Evolutionary conservation across 495 filamentous ascomycete species (phyloP).

Genomic region (Tuber borchii): DNA sequence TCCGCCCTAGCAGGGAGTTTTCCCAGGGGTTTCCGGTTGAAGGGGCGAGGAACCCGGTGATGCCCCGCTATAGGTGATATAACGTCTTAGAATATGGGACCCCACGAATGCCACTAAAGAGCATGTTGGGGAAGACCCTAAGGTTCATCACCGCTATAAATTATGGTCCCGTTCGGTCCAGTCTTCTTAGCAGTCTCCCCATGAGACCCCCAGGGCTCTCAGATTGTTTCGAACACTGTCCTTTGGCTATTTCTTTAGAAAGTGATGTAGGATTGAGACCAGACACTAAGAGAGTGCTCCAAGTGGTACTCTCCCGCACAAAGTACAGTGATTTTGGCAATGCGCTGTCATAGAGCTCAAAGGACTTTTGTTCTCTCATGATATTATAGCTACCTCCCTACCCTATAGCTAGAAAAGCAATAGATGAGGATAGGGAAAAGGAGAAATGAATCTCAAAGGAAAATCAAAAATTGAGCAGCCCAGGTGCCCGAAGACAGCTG

Average conservation of each 20-base stretch:
- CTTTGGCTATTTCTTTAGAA: not conserved
- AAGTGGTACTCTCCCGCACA: not conserved
- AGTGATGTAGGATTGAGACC: not conserved
- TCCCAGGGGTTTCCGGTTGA: too few relatives aligned
- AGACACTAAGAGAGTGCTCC: not conserved
- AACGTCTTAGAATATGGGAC: too few relatives aligned
- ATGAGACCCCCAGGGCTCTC: too few relatives aligned
- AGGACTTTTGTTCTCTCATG: not conserved
- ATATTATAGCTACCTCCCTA: not conserved
- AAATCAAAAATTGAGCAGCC: not conserved
- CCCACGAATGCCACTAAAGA: too few relatives aligned
- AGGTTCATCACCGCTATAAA: too few relatives aligned
- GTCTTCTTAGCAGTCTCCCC: too few relatives aligned
- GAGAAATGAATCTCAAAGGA: not conserved
- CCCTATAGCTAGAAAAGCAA: not conserved
- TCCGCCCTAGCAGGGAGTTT: too few relatives aligned
- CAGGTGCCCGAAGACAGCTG: not conserved
- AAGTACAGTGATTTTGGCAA: not conserved
- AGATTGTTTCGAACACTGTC: too few relatives aligned
- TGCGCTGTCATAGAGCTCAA: not conserved
- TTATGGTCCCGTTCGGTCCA: too few relatives aligned
- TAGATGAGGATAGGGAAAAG: not conserved
- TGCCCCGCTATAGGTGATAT: too few relatives aligned
- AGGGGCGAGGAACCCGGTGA: too few relatives aligned
- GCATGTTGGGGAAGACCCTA: too few relatives aligned